Percentiles rank a stretch among this genome's conserved stretches.
Evolutionary conservation across 805 yeast species (phyloP).

Genomic region (Vanderwaltozyma tropicalis): DNA sequence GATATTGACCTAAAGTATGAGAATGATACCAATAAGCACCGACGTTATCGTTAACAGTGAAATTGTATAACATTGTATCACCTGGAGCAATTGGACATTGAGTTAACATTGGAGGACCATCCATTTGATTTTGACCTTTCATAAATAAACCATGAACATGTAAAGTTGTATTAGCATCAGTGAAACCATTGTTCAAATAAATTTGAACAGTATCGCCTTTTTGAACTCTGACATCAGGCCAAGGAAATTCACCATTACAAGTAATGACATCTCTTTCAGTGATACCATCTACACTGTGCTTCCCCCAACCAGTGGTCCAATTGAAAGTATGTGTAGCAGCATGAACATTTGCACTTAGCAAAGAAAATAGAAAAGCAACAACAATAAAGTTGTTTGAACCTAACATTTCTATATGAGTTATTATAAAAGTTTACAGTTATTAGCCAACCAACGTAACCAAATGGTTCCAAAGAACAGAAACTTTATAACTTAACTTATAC

Average conservation of each 20-base stretch:
- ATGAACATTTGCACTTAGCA: neutral
- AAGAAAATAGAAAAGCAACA: neutral
- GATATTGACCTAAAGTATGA: slow-evolving; percentile 80
- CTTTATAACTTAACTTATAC: too few species aligned
- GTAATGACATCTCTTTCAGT: slow-evolving; percentile 33
- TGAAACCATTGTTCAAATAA: slow-evolving; percentile 65
- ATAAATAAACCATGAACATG: slow-evolving; percentile 92
- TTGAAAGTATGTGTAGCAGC: slow-evolving; percentile 44
- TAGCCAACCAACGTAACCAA: too few species aligned
- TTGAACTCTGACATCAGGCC: slow-evolving; percentile 71
- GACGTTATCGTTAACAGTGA: slow-evolving; percentile 67
- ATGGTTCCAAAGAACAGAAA: too few species aligned
- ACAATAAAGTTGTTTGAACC: too few species aligned
- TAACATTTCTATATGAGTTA: too few species aligned
- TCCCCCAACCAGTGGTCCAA: slow-evolving; percentile 56
- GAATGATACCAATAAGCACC: slow-evolving; percentile 98
- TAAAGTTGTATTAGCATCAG: slow-evolving; percentile 51
- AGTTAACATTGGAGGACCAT: slow-evolving; percentile 79
- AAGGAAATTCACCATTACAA: slow-evolving; percentile 53
- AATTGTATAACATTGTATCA: slow-evolving; percentile 67
- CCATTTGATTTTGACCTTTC: slow-evolving; percentile 65
- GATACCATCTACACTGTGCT: slow-evolving; percentile 33
- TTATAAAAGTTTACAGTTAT: too few species aligned
- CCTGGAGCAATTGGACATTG: slow-evolving; percentile 92
- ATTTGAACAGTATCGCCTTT: slow-evolving; percentile 72